Percentiles rank a stretch among this genome's conserved stretches.
Evolutionary conservation across 768 basidiomycete species (phyloP).

Genomic region (Pholiota microspora): DNA sequence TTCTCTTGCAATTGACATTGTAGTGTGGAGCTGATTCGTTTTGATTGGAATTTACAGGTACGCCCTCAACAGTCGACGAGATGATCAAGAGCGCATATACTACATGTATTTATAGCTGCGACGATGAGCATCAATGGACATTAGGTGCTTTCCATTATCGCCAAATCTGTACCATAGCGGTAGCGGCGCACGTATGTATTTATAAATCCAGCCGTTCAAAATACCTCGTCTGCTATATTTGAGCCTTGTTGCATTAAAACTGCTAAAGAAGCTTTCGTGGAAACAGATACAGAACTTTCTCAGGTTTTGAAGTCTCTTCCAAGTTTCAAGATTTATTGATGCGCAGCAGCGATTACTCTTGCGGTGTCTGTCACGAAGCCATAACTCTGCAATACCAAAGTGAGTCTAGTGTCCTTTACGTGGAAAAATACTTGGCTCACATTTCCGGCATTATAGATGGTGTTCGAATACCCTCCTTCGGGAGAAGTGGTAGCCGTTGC

Average conservation of each 20-base stretch:
- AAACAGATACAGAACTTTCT: background rate
- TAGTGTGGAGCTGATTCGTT: background rate
- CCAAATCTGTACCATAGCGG: constrained; percentile 3
- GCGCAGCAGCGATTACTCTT: constrained; percentile 25
- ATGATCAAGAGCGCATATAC: background rate
- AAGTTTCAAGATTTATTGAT: constrained; percentile 1
- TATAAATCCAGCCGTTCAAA: constrained; percentile 1
- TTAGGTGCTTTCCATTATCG: background rate
- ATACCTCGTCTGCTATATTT: background rate
- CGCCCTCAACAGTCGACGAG: constrained; percentile 12
- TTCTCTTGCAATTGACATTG: background rate
- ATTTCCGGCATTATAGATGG: constrained; percentile 54
- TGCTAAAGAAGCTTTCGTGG: constrained; percentile 6
- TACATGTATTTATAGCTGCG: constrained; percentile 16
- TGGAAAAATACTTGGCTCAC: constrained; percentile 31
- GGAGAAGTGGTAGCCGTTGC: constrained; percentile 65
- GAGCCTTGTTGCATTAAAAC: background rate
- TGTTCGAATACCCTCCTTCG: constrained; percentile 51
- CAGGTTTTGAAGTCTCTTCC: background rate
- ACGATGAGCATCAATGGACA: constrained; percentile 1
- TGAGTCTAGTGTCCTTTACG: constrained; percentile 7
- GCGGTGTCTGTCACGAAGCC: constrained; percentile 47
- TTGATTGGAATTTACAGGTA: constrained; percentile 9
- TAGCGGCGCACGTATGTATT: constrained; percentile 4
- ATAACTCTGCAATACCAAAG: constrained; percentile 38